A percentile compares a stretch with the other conserved stretches of the same genome.
phyloP scores from a whole-genome alignment of 208 protist genomes.

The Trichomonas tenax region DNA sequence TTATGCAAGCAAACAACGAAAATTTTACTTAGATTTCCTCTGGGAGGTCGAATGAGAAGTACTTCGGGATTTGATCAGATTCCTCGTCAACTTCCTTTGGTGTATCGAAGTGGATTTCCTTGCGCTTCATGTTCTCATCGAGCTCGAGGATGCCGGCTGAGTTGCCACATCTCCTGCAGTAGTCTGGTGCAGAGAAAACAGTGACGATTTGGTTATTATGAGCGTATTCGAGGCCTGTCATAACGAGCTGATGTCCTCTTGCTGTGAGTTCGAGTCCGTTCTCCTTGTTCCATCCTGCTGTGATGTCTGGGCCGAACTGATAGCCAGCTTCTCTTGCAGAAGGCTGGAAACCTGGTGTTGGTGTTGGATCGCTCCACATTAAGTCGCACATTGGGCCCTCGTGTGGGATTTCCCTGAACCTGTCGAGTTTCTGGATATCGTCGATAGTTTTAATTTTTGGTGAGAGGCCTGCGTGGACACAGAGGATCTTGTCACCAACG shows the following conservation, averaged over 20 bases:
- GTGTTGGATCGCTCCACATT: conserved; percentile 39
- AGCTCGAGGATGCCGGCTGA: conserved; percentile 82
- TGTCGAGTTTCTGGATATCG: conserved; percentile 66
- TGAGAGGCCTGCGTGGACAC: conserved; percentile 60
- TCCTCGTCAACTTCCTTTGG: neutral
- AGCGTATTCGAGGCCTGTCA: conserved; percentile 83
- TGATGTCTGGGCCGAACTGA: conserved; percentile 79
- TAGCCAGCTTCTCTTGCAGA: conserved; percentile 81
- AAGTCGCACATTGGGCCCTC: conserved; percentile 35
- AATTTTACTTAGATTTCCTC: too few species aligned
- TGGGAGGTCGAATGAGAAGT: too few species aligned
- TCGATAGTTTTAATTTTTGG: conserved; percentile 50
- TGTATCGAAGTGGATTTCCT: neutral
- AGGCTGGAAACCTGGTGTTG: conserved; percentile 72
- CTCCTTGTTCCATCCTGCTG: conserved; percentile 90
- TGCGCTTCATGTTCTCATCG: conserved; percentile 63
- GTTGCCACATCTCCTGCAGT: conserved; percentile 68
- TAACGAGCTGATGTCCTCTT: conserved; percentile 45
- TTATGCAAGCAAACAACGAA: too few species aligned
- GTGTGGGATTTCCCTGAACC: conserved; percentile 66
- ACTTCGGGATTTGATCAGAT: neutral
- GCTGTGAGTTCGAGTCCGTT: too few species aligned
- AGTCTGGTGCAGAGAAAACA: too few species aligned
- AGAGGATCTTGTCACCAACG: conserved; percentile 35
- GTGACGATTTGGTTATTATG: too few species aligned